Evolutionary conservation across 1,139 yeast genomes (phyloP), one percentile per base, ranked within the genome.

Genomic region (Pneumocystis jirovecii): DNA sequence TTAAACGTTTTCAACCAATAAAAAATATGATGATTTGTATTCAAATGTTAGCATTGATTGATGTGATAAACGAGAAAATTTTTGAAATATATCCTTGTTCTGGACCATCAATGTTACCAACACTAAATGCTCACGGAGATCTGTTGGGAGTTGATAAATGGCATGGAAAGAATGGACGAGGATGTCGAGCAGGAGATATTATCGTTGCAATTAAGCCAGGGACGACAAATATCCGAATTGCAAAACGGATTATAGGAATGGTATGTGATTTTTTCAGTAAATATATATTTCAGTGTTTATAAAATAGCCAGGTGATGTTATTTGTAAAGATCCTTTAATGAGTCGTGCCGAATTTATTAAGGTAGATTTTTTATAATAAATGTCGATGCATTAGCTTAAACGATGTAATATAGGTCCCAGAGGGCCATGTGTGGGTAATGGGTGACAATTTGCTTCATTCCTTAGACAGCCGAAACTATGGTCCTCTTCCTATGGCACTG

Each of bases 101-200:
- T 8, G 98, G 98, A 3, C 97, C 90, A 72, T 88, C 96, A 44
- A 93, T 93, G 98, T 80, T 93, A 60, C 97, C 98, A 0, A 90
- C 97, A 0, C 76, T 93, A 50, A 85, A 86, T 68, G 83, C 85
- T 35, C 77, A 82, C 34, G 83, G 85, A 63, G 97, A 91, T 74
- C 89, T 82, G 74, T 96, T 90, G 5, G 88, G 88, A 71, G 88
- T 89, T 2, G 79, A 85, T 70, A 93, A 89, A 74, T 69, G 75
- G 60, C 72, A 74, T 60, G 78, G 78, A 71, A 78, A 83, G 65
- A 79, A 81, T 66, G 95, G 93, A 1, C 76, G 86, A 65, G 79
- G 79, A 25, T 74, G 89, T 21, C 76, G 81, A 61, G 83, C 87
- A 69, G 99, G 99, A 0, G 98, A 93, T 73, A 81, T 95, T 67